These are phyloP conservation scores for Fusarium subtropicale DNA, from an alignment of 2,329 filamentous ascomycete genomes.

Conservation along the genomic window DNA sequence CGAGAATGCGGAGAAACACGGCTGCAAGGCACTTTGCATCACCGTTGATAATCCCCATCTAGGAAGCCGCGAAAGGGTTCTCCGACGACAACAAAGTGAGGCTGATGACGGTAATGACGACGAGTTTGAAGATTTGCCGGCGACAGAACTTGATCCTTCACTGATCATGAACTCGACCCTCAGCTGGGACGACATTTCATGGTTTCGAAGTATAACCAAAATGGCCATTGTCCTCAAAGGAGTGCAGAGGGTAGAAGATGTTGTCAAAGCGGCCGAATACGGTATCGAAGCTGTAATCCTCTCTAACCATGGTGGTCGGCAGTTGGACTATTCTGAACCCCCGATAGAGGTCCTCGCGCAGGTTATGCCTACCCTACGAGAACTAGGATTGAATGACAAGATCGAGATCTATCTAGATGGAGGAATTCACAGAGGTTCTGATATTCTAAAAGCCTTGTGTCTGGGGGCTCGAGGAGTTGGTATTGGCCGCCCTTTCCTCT, in stretches of 20 bases:
- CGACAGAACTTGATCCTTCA: slow-evolving; percentile 29
- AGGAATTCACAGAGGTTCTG: slow-evolving; percentile 86
- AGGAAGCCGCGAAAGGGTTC: slow-evolving; percentile 24
- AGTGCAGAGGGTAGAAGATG: slow-evolving; percentile 93
- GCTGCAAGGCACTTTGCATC: slow-evolving; percentile 26
- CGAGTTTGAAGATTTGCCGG: slow-evolving; percentile 21
- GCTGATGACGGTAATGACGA: background rate
- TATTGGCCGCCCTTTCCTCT: slow-evolving; percentile 92
- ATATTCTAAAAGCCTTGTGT: slow-evolving; percentile 94
- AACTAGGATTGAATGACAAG: slow-evolving; percentile 75
- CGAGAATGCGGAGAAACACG: slow-evolving; percentile 13
- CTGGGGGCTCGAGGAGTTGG: slow-evolving; percentile 91
- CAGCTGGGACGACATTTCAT: slow-evolving; percentile 91
- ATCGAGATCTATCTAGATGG: slow-evolving; percentile 93
- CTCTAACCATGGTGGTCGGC: slow-evolving; percentile 93
- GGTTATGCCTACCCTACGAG: slow-evolving; percentile 84
- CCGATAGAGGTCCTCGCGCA: slow-evolving; percentile 90
- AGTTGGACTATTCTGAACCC: slow-evolving; percentile 90
- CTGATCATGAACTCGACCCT: slow-evolving; percentile 73
- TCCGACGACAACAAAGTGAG: slow-evolving; percentile 4
- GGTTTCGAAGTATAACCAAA: slow-evolving; percentile 87
- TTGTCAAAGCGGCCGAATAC: slow-evolving; percentile 80
- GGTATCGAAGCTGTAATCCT: slow-evolving; percentile 90
- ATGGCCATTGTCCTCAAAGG: slow-evolving; percentile 97
- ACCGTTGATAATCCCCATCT: slow-evolving; percentile 29